Conservation (phyloP, 495 filamentous ascomycete genomes). For the Xylaria grammica region DNA sequence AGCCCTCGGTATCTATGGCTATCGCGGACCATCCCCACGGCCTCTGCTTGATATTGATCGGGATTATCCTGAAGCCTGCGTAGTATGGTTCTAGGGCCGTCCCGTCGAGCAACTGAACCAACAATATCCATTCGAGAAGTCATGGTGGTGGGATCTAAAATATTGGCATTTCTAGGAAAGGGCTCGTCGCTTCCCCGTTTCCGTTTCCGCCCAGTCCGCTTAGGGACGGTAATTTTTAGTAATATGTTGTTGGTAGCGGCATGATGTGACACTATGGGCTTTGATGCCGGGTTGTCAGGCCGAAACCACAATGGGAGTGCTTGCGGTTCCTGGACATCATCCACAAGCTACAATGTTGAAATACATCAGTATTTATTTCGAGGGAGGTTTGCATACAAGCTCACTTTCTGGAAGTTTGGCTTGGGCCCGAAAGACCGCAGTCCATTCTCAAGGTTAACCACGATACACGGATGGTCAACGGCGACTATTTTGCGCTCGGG, state of each 20-base stretch:
- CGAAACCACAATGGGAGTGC: constrained; percentile 70
- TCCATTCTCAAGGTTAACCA: constrained; percentile 81
- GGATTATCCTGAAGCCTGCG: constrained; percentile 74
- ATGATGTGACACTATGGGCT: constrained; percentile 73
- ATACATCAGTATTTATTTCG: neutral
- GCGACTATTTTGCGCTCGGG: constrained; percentile 70
- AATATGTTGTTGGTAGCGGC: constrained; percentile 77
- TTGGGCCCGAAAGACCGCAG: constrained; percentile 77
- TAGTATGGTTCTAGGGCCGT: constrained; percentile 56
- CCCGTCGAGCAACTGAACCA: constrained; percentile 45
- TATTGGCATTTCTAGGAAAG: constrained; percentile 49
- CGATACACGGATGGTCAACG: constrained; percentile 86
- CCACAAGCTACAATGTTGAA: constrained; percentile 27
- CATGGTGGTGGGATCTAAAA: constrained; percentile 26
- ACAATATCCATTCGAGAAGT: constrained; percentile 29
- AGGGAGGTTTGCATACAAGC: constrained; percentile 23
- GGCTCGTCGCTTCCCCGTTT: constrained; percentile 74
- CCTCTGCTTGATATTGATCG: constrained; percentile 69
- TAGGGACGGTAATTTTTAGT: constrained; percentile 85
- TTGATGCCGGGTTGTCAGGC: constrained; percentile 76
- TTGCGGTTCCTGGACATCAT: constrained; percentile 34
- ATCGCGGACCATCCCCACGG: constrained; percentile 72
- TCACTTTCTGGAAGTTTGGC: constrained; percentile 68
- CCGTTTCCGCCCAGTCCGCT: constrained; percentile 81
- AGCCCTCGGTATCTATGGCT: constrained; percentile 84